phyloP scores from a whole-genome alignment of 768 basidiomycete genomes.

The Lyophyllum semitale region DNA sequence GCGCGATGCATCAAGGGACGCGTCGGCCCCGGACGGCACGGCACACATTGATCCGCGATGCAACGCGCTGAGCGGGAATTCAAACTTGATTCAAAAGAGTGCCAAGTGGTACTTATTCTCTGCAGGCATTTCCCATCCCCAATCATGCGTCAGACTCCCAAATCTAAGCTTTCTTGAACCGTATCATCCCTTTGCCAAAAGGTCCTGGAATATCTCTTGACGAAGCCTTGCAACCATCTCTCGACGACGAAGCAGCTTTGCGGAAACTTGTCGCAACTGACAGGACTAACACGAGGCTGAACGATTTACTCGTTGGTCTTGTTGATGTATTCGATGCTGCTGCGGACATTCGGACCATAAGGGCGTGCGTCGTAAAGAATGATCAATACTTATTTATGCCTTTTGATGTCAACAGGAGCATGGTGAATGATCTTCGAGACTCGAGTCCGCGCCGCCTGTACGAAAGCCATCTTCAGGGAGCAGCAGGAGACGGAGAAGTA shows the following conservation, averaged over 20 bases:
- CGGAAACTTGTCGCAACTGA: conserved; percentile 59
- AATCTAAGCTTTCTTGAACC: conserved; percentile 25
- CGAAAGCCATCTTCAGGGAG: too few relatives aligned
- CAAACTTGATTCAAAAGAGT: too few relatives aligned
- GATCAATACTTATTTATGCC: conserved; percentile 48
- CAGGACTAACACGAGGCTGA: conserved; percentile 42
- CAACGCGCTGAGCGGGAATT: too few relatives aligned
- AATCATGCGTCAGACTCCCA: conserved; percentile 23
- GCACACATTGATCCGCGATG: too few relatives aligned
- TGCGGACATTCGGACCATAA: conserved; percentile 46
- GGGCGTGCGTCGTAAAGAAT: conserved; percentile 49
- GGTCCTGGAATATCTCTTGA: conserved; percentile 39
- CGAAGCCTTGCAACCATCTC: conserved; percentile 48
- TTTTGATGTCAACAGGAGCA: conserved; percentile 42
- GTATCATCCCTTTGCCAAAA: conserved; percentile 21
- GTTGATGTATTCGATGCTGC: conserved; percentile 60
- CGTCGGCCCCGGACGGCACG: too few relatives aligned
- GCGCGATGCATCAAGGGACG: too few relatives aligned
- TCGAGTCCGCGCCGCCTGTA: too few relatives aligned
- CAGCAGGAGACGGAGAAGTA: too few relatives aligned
- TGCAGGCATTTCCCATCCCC: not conserved
- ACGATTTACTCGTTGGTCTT: conserved; percentile 55
- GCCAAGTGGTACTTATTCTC: too few relatives aligned
- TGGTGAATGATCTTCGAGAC: conserved; percentile 48
- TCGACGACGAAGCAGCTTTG: conserved; percentile 58